Evolutionary conservation across 139 green algal species (phyloP), one percentile per base, ranked within the genome.

Genomic region (Chlamydomonas schloesseri): DNA sequence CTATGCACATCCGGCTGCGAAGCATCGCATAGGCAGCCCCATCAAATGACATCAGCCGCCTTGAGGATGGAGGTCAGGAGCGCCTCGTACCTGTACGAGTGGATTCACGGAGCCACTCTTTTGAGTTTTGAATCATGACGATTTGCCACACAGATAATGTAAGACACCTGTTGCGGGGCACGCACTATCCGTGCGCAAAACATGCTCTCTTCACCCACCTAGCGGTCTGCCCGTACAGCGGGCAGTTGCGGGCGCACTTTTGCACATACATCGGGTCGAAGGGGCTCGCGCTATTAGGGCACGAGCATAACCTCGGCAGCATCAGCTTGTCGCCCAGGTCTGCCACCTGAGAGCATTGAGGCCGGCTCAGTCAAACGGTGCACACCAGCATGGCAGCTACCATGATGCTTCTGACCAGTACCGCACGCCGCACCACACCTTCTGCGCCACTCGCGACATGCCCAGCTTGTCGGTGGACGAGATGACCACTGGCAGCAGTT

Each of bases 191-290:
- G 42, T 50, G 42, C 42, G 5, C 42, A 50, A 50, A n/a, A n/a
- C n/a, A n/a, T n/a, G n/a, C n/a, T n/a, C n/a, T 8, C 42, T 50
- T 8, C 55, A 23, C 53, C 13, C 55, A 62, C 55, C 60, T 6
- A 5, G 50, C 65, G 23, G 79, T 67, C 65, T 76, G 42, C 47
- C 33, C 33, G 64, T 77, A 84, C 21, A 85, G 46, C 0, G 64
- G 79, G 79, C 79, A 85, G 67, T 85, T 85, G 47, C 64, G 65
- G 29, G 79, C 79, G n/a, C 79, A 85, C 10, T 77, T 57, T 0
- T 34, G 15, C 0, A 69, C 65, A 31, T 77, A 85, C 10, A 14
- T 46, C 2, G 65, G 65, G 65, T 85, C 18, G 31, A 76, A 77
- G 6, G n/a, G 31, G 47, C 3, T 70, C 24, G 37, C 2, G 64